A percentile compares a stretch with the other conserved stretches of the same genome.
phyloP scores from a whole-genome alignment of 2,329 filamentous ascomycete species.

The Phoma sp. region DNA sequence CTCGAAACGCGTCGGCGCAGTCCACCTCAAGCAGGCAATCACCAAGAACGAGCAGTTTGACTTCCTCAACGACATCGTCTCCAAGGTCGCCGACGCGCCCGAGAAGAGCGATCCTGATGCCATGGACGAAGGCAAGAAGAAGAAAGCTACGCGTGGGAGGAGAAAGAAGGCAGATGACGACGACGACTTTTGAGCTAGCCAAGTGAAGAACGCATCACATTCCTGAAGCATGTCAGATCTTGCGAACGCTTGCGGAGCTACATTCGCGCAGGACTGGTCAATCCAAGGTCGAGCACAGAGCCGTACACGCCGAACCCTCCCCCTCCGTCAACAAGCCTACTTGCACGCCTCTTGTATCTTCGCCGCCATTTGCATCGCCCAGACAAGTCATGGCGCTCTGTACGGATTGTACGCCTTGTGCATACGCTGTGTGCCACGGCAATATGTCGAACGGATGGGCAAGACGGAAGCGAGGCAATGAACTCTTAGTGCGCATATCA shows the following conservation, averaged over 20 bases:
- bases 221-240: neutral
- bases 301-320: neutral
- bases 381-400: neutral
- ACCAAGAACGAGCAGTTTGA: constrained; percentile 91
- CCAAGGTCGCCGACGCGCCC: constrained; percentile 76
- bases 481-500: neutral
- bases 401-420: neutral
- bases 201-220: neutral
- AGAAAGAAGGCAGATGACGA: constrained; percentile 51
- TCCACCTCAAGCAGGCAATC: constrained; percentile 91
- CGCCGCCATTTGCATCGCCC: neutral
- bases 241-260: neutral
- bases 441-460: neutral
- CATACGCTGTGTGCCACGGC: neutral
- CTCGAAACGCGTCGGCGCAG: constrained; percentile 87
- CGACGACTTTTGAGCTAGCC: constrained; percentile 41
- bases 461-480: neutral
- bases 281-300: neutral
- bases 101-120: constrained; percentile 57
- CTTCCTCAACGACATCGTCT: constrained; percentile 89
- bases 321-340: neutral
- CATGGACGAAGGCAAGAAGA: constrained; percentile 53
- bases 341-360: neutral
- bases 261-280: neutral
- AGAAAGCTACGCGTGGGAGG: constrained; percentile 48